These are phyloP conservation scores for Pythium rishiriense DNA, from an alignment of 352 stramenopile genomes.

Conservation along the genomic window DNA sequence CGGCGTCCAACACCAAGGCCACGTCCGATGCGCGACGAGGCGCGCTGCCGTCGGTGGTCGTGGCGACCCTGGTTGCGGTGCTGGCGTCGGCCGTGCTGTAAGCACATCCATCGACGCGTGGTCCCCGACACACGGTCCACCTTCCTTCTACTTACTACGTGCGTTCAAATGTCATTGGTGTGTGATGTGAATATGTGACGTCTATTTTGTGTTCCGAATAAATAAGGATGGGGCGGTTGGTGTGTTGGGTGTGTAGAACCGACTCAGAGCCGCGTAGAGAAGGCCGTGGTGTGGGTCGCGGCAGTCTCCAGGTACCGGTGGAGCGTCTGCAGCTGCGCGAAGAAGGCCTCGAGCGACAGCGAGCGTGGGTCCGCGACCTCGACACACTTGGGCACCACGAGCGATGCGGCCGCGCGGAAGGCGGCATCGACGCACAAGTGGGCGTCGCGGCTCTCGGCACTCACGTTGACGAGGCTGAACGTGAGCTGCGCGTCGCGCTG, in stretches of 20 bases:
- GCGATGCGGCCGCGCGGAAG: conserved; percentile 27
- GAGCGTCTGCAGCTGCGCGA: conserved; percentile 53
- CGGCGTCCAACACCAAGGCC: conserved; percentile 8
- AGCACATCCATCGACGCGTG: not conserved
- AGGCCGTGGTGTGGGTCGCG: conserved; percentile 36
- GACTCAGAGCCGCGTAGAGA: conserved; percentile 36
- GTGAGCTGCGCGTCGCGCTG: conserved; percentile 25
- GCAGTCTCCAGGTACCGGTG: conserved; percentile 42
- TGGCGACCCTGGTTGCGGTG: not conserved
- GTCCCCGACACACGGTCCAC: too few species aligned
- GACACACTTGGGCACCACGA: conserved; percentile 45
- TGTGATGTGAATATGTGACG: conserved; percentile 2
- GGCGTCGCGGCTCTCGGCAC: conserved; percentile 25
- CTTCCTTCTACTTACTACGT: not conserved
- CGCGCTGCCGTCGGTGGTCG: not conserved
- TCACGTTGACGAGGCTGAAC: conserved; percentile 51
- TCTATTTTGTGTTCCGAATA: conserved; percentile 3
- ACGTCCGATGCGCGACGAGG: conserved; percentile 1
- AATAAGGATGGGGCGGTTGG: not conserved
- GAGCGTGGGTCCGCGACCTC: not conserved
- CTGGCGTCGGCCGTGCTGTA: not conserved
- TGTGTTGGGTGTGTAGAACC: not conserved
- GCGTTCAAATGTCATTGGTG: conserved; percentile 1
- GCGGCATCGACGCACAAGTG: conserved; percentile 37
- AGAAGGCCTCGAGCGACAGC: conserved; percentile 57